These are phyloP conservation scores for Cajanus cajan DNA, from an alignment of 306 rosid genomes.

Conservation along the genomic window DNA sequence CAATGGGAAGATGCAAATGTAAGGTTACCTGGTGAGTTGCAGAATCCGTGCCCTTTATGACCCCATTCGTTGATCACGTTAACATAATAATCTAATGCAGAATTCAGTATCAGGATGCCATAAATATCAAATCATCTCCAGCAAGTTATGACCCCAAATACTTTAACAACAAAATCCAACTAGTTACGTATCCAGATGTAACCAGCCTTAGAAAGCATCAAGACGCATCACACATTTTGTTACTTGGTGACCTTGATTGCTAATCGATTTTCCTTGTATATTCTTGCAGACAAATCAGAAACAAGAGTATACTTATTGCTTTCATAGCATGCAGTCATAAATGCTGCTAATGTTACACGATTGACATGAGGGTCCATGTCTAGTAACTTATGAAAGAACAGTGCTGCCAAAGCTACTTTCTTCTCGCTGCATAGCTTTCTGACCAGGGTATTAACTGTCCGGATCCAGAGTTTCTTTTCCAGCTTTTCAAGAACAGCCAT, in stretches of 20 bases:
- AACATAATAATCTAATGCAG: neutral
- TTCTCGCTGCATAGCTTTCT: constrained; percentile 76
- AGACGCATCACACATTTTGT: neutral
- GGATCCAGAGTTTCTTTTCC: constrained; percentile 69
- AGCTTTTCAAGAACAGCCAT: constrained; percentile 65
- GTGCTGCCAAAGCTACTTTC: constrained; percentile 86
- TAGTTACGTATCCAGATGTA: neutral
- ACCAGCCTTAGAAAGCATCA: neutral
- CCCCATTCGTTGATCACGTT: neutral
- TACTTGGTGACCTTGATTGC: constrained; percentile 22
- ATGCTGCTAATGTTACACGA: constrained; percentile 76
- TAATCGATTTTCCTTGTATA: constrained; percentile 49
- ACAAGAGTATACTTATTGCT: constrained; percentile 83
- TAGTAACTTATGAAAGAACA: constrained; percentile 72
- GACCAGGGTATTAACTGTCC: constrained; percentile 64
- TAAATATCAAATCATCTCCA: neutral
- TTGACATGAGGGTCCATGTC: constrained; percentile 60
- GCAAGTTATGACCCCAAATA: neutral
- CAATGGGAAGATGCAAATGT: neutral
- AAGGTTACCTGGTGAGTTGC: neutral
- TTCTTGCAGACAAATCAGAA: constrained; percentile 65
- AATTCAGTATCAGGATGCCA: constrained; percentile 4
- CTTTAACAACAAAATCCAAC: neutral
- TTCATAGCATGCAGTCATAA: constrained; percentile 75
- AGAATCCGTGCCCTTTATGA: neutral